Evolutionary conservation across 2,329 filamentous ascomycete species (phyloP), one percentile per base, ranked within the genome.

Genomic region (Curvularia spicifera): DNA sequence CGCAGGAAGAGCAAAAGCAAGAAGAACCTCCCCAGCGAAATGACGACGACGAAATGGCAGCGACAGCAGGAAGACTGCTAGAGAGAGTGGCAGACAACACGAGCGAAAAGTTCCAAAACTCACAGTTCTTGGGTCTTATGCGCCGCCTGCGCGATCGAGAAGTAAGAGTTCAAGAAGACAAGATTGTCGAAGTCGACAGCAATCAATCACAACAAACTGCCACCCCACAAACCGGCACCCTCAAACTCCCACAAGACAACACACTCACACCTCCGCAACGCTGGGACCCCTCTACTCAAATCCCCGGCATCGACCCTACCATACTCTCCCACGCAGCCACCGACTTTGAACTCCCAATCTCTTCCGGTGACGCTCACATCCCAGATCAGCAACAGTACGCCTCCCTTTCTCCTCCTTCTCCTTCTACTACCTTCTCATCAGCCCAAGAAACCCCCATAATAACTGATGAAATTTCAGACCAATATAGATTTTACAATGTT

Each of bases 81-180:
- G 82, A 89, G 53, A 87, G 86, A 37, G 85, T 96, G 12, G 82
- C 85, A 20, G 81, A 88, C 66, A 88, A 94, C 65, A 83, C 86
- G 57, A 88, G 84, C 54, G 79, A 87, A 46, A 94, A 94, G 71
- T 95, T 95, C 75, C 86, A 87, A 67, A 86, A 93, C 70, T 93
- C 90, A 65, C 85, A 85, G 57, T 96, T 96, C 70, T 78, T 94
- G 0, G 82, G 84, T 4, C 79, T 96, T 45, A 95, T 96, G 91
- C 85, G 89, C 28, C 84, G 86, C 58, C 85, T 95, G 53, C 84
- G 89, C 51, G 87, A 91, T 70, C 82, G 84, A 54, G 88, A 95
- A 78, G 86, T 93, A 13, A 84, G 84, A 48, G 87, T 95, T 37
- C 83, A 91, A 64, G 90, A 88, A 40, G 88, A 91, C 71, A 85